Evolutionary conservation across 805 yeast species (phyloP).

Genomic region (Grigorovia transvaalensis): DNA sequence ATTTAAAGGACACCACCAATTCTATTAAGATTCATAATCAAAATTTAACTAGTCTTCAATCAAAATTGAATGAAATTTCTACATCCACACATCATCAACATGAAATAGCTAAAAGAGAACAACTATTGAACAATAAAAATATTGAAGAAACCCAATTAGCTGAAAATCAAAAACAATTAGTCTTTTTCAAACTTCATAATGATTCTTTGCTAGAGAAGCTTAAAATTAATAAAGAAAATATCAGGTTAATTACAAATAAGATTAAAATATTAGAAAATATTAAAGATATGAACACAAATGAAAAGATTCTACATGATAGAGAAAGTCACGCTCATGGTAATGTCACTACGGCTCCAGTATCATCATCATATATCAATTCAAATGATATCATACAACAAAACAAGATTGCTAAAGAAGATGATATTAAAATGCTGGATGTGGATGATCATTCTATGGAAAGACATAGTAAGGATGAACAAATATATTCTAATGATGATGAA

Average conservation of each 20-base stretch:
- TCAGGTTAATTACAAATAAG: neutral
- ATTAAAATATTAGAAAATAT: neutral
- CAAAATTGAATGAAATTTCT: constrained; percentile 15
- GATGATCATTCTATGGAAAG: neutral
- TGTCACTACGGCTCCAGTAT: neutral
- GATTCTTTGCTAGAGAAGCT: neutral
- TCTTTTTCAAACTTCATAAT: constrained; percentile 19
- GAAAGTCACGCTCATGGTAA: neutral
- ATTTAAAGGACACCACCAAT: neutral
- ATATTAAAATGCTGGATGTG: neutral
- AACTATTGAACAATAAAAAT: constrained; percentile 24
- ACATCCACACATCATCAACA: neutral
- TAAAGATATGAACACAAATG: neutral
- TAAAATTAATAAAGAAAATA: neutral
- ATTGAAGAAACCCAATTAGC: constrained; percentile 26
- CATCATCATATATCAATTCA: neutral
- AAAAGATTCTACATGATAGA: neutral
- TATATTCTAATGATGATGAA: neutral
- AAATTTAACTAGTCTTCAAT: neutral
- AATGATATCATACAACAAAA: neutral
- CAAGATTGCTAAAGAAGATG: constrained; percentile 2
- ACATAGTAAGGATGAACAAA: neutral
- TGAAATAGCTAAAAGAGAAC: constrained; percentile 12
- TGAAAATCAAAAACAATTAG: constrained; percentile 28
- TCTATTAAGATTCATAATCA: constrained; percentile 24